These are phyloP conservation scores for Triticum urartu DNA, from an alignment of 176 grass and related monocot species.

Conservation along the genomic window DNA sequence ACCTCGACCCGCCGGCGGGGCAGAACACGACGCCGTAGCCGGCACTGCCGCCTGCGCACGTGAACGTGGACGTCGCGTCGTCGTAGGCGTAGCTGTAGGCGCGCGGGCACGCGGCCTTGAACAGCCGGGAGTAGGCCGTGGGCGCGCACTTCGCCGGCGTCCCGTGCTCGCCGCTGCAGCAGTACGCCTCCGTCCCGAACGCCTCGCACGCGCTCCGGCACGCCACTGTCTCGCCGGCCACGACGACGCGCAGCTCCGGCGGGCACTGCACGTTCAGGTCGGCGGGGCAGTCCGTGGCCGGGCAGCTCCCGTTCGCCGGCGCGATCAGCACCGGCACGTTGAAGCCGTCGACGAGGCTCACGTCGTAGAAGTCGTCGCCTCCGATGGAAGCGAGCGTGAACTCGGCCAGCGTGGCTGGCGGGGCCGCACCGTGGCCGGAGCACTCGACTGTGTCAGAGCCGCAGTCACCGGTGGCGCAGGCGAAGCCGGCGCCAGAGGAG, in stretches of 20 bases:
- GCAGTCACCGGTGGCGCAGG: slow-evolving; percentile 63
- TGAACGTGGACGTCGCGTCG: slow-evolving; percentile 63
- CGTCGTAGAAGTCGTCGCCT: slow-evolving; percentile 81
- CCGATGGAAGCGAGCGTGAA: slow-evolving; percentile 49
- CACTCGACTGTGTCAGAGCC: slow-evolving; percentile 54
- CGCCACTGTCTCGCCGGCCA: slow-evolving; percentile 2
- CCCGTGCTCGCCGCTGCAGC: slow-evolving; percentile 58
- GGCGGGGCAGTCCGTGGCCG: slow-evolving; percentile 28
- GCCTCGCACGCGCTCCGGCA: slow-evolving; percentile 86
- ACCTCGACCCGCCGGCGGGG: slow-evolving; percentile 43
- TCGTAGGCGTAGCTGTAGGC: slow-evolving; percentile 71
- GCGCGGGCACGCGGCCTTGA: slow-evolving; percentile 52
- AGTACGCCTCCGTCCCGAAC: slow-evolving; percentile 58
- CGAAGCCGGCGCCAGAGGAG: slow-evolving; percentile 4
- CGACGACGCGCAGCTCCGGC: slow-evolving; percentile 24
- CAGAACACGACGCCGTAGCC: slow-evolving; percentile 60
- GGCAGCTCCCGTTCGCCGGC: slow-evolving; percentile 31
- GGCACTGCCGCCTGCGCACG: slow-evolving; percentile 37
- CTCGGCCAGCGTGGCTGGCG: slow-evolving; percentile 51
- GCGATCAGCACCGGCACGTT: slow-evolving; percentile 64
- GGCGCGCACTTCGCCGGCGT: slow-evolving; percentile 46
- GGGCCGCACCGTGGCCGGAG: slow-evolving; percentile 35
- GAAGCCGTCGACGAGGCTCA: slow-evolving; percentile 94
- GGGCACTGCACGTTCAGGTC: slow-evolving; percentile 57
- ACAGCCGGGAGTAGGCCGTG: slow-evolving; percentile 49